A percentile compares a stretch with the other conserved stretches of the same genome.
Conservation (phyloP, 345 rosid genomes). For the Populus tremula region DNA sequence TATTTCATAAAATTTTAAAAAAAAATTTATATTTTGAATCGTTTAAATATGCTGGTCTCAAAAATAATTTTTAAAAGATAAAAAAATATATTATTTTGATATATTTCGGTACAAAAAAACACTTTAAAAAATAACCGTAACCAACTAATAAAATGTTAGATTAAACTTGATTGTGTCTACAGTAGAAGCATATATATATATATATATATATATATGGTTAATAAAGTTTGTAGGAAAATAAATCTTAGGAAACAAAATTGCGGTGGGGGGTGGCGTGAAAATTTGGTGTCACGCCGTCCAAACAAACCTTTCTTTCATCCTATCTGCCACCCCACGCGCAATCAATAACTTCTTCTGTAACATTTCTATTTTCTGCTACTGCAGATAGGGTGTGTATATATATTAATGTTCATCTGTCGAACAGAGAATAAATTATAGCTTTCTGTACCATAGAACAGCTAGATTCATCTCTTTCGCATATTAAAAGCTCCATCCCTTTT, state of each 20-base stretch:
- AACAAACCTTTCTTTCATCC: slow-evolving; percentile 48
- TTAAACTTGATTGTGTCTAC: too few relatives aligned
- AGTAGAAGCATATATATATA: background rate
- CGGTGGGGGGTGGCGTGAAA: slow-evolving; percentile 70
- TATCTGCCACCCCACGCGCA: slow-evolving; percentile 91
- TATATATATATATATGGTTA: background rate
- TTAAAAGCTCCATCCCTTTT: slow-evolving; percentile 13
- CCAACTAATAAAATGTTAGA: too few relatives aligned
- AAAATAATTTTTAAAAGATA: too few relatives aligned
- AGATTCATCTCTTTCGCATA: background rate
- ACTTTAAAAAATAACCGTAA: too few relatives aligned
- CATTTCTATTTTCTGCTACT: background rate
- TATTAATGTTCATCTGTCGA: slow-evolving; percentile 1
- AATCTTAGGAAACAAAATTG: slow-evolving; percentile 57
- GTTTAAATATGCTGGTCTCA: too few relatives aligned
- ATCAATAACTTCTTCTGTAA: slow-evolving; percentile 37
- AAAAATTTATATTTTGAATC: too few relatives aligned
- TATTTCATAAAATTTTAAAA: too few relatives aligned
- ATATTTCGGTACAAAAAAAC: too few relatives aligned
- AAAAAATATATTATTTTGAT: too few relatives aligned
- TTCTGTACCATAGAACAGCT: background rate
- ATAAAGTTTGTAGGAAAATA: slow-evolving; percentile 1
- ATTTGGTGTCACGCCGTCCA: slow-evolving; percentile 83
- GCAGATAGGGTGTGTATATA: slow-evolving; percentile 18
- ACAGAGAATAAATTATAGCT: background rate